phyloP scores from a whole-genome alignment of 768 basidiomycete genomes.

The Suillus variegatus region DNA sequence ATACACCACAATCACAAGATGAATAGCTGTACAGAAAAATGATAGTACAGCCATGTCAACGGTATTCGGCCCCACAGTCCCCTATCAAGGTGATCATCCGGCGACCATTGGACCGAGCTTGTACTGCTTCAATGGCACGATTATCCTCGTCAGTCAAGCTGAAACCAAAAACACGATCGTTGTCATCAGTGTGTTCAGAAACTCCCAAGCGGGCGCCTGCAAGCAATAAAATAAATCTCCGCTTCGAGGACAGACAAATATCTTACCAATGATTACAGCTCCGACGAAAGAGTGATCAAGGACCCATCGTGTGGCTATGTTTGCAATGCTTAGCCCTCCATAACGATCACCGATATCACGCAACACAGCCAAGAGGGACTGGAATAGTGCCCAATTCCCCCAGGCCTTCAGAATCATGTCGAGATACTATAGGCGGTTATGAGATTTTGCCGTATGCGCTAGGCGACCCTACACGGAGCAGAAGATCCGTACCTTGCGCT shows the following conservation, averaged over 20 bases:
- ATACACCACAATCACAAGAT: constrained; percentile 9
- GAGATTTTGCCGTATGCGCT: not conserved
- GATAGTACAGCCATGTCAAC: constrained; percentile 35
- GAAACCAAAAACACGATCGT: constrained; percentile 62
- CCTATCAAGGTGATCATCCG: constrained; percentile 69
- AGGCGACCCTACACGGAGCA: not conserved
- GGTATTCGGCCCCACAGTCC: constrained; percentile 86
- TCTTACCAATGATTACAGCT: constrained; percentile 72
- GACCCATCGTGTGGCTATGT: constrained; percentile 82
- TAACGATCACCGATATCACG: constrained; percentile 68
- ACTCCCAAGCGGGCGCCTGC: constrained; percentile 74
- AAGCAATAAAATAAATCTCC: constrained; percentile 7
- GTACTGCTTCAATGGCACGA: constrained; percentile 60
- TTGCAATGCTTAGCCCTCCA: constrained; percentile 67
- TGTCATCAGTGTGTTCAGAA: constrained; percentile 73
- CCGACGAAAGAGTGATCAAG: constrained; percentile 77
- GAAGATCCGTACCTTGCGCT: constrained; percentile 64
- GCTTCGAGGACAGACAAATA: constrained; percentile 11
- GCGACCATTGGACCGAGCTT: constrained; percentile 61
- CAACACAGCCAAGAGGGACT: constrained; percentile 58
- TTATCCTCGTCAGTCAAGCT: constrained; percentile 57
- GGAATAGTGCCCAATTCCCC: constrained; percentile 80
- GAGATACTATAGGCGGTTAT: constrained; percentile 58
- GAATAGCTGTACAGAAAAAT: constrained; percentile 3
- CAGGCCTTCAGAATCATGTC: constrained; percentile 81